phyloP scores from a whole-genome alignment of 2,329 filamentous ascomycete species.

The Stromatinia cepivora region DNA sequence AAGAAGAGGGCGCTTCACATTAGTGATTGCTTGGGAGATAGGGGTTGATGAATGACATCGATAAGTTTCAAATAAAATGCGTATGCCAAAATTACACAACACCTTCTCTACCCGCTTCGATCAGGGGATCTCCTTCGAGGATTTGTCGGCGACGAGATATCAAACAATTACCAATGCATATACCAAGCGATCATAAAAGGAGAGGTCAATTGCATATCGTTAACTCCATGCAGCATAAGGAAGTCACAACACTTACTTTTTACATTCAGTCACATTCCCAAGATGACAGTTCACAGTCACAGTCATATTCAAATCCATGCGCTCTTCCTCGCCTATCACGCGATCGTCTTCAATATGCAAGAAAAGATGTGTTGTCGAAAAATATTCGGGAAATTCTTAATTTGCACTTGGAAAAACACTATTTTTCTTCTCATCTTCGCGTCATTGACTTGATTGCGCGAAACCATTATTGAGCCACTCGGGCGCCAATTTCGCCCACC shows the following conservation, averaged over 20 bases:
- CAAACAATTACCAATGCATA: neutral
- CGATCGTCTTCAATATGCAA: neutral
- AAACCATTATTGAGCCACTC: slow-evolving; percentile 9
- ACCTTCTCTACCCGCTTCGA: neutral
- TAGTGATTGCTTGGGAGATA: neutral
- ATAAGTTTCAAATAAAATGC: slow-evolving; percentile 3
- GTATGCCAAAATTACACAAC: neutral
- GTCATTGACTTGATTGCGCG: neutral
- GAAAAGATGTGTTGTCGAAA: slow-evolving; percentile 7
- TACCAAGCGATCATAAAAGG: neutral
- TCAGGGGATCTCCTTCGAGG: neutral
- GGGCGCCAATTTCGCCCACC: slow-evolving; percentile 5
- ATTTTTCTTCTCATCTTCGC: slow-evolving; percentile 2
- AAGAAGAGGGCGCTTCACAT: neutral
- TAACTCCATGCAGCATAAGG: neutral
- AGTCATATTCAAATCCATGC: neutral
- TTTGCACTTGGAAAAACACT: too few species aligned
- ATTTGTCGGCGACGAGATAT: neutral
- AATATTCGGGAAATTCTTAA: neutral
- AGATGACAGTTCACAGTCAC: neutral
- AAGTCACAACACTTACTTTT: slow-evolving; percentile 1
- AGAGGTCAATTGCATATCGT: neutral
- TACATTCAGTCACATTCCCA: neutral
- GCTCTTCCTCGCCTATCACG: neutral
- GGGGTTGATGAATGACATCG: neutral